phyloP scores from a whole-genome alignment of 345 rosid genomes.

The Eucalyptus pauciflora region DNA sequence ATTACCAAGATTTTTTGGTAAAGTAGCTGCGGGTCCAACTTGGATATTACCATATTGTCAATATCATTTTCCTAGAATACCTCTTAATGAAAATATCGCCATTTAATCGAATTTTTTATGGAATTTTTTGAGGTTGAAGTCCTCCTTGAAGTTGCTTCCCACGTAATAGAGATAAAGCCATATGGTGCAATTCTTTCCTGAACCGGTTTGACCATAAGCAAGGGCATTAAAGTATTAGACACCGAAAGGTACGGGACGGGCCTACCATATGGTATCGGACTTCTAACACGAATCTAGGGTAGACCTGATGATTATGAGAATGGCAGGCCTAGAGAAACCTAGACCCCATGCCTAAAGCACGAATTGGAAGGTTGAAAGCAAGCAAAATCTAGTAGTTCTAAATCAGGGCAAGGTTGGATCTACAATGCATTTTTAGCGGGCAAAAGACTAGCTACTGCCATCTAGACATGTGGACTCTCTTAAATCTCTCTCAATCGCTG shows the following conservation, averaged over 20 bases:
- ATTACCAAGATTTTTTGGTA: not conserved
- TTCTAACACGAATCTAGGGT: not conserved
- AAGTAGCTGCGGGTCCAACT: not conserved
- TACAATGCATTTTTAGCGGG: too few species aligned
- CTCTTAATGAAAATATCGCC: not conserved
- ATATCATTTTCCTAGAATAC: not conserved
- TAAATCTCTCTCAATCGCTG: too few species aligned
- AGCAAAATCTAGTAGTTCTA: too few species aligned
- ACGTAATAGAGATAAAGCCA: not conserved
- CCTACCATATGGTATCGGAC: not conserved
- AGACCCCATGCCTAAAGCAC: not conserved
- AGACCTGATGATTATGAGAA: not conserved
- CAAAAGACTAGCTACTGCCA: too few species aligned
- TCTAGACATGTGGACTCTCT: too few species aligned
- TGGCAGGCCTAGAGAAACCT: not conserved
- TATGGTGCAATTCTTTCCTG: not conserved
- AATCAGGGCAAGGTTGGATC: too few species aligned
- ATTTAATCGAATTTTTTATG: not conserved
- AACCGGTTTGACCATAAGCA: not conserved
- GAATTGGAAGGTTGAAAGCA: not conserved
- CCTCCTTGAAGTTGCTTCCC: not conserved
- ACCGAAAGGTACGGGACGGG: not conserved
- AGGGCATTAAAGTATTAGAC: not conserved
- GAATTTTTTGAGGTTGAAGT: not conserved
- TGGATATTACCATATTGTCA: not conserved